Evolutionary conservation across 768 basidiomycete genomes (phyloP).

Genomic region (Leccinum imitatum): DNA sequence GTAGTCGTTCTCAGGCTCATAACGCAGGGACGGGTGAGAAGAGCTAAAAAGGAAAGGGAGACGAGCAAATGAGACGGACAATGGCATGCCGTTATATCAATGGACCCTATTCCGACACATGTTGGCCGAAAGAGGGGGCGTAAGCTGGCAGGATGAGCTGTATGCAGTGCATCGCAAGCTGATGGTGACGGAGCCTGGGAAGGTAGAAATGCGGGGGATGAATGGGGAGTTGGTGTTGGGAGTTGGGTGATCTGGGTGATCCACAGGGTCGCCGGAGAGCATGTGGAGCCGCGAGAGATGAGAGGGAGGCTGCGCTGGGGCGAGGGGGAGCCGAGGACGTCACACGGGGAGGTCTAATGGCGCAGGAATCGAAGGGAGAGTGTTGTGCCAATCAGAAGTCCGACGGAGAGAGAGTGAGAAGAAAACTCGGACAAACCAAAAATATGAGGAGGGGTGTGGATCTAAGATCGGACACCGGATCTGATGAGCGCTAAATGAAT

Average conservation of each 20-base stretch:
- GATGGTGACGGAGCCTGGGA: slow-evolving; percentile 4
- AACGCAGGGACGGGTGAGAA: slow-evolving; percentile 1
- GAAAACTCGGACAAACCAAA: slow-evolving; percentile 7
- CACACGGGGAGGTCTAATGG: neutral
- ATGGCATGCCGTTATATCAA: slow-evolving; percentile 11
- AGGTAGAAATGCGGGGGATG: neutral
- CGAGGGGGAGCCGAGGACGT: neutral
- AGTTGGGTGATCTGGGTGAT: neutral
- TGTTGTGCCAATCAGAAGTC: slow-evolving; percentile 1
- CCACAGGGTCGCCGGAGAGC: neutral
- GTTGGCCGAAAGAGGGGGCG: slow-evolving; percentile 17
- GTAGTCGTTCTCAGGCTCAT: slow-evolving; percentile 13
- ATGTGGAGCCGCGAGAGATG: slow-evolving; percentile 3
- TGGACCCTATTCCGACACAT: slow-evolving; percentile 13
- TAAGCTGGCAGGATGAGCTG: neutral
- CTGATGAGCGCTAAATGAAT: slow-evolving; percentile 11
- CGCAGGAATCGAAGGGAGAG: neutral
- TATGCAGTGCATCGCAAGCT: neutral
- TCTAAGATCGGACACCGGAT: slow-evolving; percentile 17
- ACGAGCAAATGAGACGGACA: neutral
- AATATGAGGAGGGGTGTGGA: slow-evolving; percentile 8
- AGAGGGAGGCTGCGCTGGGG: neutral
- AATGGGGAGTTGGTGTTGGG: neutral
- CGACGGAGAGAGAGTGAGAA: slow-evolving; percentile 11
- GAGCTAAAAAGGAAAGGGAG: slow-evolving; percentile 15